These are phyloP conservation scores for Penicillium parvum DNA, from an alignment of 495 filamentous ascomycete species.

Conservation along the genomic window DNA sequence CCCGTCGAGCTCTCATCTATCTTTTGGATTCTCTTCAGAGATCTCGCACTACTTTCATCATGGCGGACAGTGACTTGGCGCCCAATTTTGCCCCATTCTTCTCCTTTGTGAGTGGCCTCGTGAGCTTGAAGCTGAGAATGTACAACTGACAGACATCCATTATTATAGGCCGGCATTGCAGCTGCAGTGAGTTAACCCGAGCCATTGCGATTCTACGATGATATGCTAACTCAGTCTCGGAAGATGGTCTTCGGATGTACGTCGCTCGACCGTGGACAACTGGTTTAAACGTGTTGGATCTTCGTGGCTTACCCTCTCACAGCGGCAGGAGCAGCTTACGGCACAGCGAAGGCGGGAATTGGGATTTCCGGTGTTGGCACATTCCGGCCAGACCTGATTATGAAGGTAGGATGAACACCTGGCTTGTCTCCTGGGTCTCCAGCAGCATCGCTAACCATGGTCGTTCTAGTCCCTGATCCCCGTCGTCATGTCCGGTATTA, in stretches of 20 bases:
- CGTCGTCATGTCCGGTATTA: constrained; percentile 99
- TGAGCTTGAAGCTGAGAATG: constrained; percentile 11
- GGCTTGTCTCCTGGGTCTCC: neutral
- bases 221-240: constrained; percentile 22
- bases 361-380: constrained; percentile 93
- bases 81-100: constrained; percentile 97
- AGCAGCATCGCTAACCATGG: constrained; percentile 9
- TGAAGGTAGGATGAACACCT: constrained; percentile 65
- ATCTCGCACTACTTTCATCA: constrained; percentile 31
- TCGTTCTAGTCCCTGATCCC: constrained; percentile 74
- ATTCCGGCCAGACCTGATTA: constrained; percentile 91
- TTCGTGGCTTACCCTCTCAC: constrained; percentile 22
- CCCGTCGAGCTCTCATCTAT: constrained; percentile 3
- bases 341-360: constrained; percentile 94
- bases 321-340: constrained; percentile 94
- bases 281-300: constrained; percentile 8
- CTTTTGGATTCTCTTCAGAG: neutral
- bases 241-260: constrained; percentile 89
- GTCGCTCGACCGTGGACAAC: constrained; percentile 24
- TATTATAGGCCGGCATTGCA: constrained; percentile 68
- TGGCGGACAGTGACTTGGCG: constrained; percentile 64
- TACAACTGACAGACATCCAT: constrained; percentile 33
- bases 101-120: constrained; percentile 71
- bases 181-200: constrained; percentile 72
- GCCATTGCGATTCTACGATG: neutral